Percentiles rank a stretch among this genome's conserved stretches.
phyloP scores from a whole-genome alignment of 176 grass and related monocot genomes.

The Cocos nucifera region DNA sequence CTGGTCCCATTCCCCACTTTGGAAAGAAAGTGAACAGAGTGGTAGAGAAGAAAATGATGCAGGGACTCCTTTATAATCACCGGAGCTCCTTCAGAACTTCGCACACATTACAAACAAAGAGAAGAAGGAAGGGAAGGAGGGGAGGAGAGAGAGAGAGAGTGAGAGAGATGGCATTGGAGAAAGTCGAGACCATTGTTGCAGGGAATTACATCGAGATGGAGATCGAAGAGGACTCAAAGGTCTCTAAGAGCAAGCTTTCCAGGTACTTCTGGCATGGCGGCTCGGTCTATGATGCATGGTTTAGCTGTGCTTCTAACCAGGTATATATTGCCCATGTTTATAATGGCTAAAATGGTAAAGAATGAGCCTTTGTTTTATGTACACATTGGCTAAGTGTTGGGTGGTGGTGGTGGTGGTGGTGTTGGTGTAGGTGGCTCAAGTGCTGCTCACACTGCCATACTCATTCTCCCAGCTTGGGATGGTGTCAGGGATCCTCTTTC shows the following conservation, averaged over 20 bases:
- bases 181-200: constrained; percentile 90
- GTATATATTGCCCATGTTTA: constrained; percentile 8
- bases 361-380: background rate
- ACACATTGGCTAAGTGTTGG: background rate
- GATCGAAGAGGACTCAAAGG: constrained; percentile 10
- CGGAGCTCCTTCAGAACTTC: background rate
- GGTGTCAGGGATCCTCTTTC: constrained; percentile 56
- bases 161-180: constrained; percentile 70
- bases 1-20: constrained; percentile 27
- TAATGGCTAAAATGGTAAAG: too few species aligned
- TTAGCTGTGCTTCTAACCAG: constrained; percentile 97
- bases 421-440: constrained; percentile 67
- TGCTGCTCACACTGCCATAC: constrained; percentile 96
- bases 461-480: constrained; percentile 96
- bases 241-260: constrained; percentile 30
- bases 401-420: constrained; percentile 4
- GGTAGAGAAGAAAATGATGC: background rate
- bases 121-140: background rate
- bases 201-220: constrained; percentile 98
- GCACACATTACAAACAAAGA: background rate
- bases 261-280: constrained; percentile 85
- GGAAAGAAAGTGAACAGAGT: constrained; percentile 13
- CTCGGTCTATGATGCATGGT: constrained; percentile 89
- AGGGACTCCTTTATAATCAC: constrained; percentile 12
- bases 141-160: background rate